Base-by-base conservation (phyloP, 768 basidiomycete species). In the Tephrocybe rancida region DNA sequence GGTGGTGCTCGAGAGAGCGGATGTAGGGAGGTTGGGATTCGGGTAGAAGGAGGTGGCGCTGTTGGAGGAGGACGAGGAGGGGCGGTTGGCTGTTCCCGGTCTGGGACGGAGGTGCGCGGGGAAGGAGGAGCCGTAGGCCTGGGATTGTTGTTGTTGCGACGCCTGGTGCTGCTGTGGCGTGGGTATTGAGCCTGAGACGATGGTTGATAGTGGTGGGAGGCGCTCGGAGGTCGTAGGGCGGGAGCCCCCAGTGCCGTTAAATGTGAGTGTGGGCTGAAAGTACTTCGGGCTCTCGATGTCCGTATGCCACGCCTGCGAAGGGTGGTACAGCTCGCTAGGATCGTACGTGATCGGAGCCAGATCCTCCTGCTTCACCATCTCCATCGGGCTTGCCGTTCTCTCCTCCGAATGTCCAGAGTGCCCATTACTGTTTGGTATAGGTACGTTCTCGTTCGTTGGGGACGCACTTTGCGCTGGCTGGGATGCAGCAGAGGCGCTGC, bases 131-230 rank as follows among this genome's bases (percentile, higher is more conserved):
- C 38, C 19, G 16, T 39, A 49, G 26, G 42, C 45, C 21, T 51
- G n/a, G n/a, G n/a, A n/a, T n/a, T n/a, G 39, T 16, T 34, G 43
- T 18, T 39, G 38, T 16, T 48, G 51, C 8, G 16, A n/a, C 22
- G 39, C 41, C 46, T 52, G 50, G 5, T 54, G 48, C 29, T 63
- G 69, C 19, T 49, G 54, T 19, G 72, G 73, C 77, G 66, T 41
- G 0, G 48, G 75, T 67, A 81, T 80, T 67, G 83, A 78, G 62
- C 85, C 83, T 44, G 84, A 77, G 64, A 87, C 85, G 52, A 88
- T 86, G 64, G 88, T 85, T 60, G 61, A 86, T 80, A 74, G 77
- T 72, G 67, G 83, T 76, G 50, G 85, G 81, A 70, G 77, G 63
- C 64, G 72, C 38, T 60, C 58, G 62, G 84, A 90, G 79, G 85